Conservation (phyloP, 306 rosid species). For the Malus domestica region ASM211411v1 NC_041797.1:11436001-11436500, state of each 20-base stretch:
- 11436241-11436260: constrained; percentile 86
- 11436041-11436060: not conserved
- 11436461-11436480: not conserved
- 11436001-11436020: not conserved
- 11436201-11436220: constrained; percentile 7
- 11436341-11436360: constrained; percentile 12
- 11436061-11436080: too few relatives aligned
- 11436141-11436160: not conserved
- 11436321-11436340: constrained; percentile 29
- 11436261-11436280: constrained; percentile 71
- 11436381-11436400: constrained; percentile 77
- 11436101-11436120: not conserved
- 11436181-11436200: not conserved
- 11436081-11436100: not conserved
- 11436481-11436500: not conserved
- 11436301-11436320: constrained; percentile 71
- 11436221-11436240: constrained; percentile 38
- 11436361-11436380: constrained; percentile 29
- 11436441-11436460: not conserved
- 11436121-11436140: not conserved
- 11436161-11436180: not conserved
- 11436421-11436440: constrained; percentile 9
- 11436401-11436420: constrained; percentile 47
- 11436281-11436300: constrained; percentile 89
- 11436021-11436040: not conserved